Base-by-base conservation (phyloP, 2,329 filamentous ascomycete species). In the Pseudopithomyces chartarum region DNA sequence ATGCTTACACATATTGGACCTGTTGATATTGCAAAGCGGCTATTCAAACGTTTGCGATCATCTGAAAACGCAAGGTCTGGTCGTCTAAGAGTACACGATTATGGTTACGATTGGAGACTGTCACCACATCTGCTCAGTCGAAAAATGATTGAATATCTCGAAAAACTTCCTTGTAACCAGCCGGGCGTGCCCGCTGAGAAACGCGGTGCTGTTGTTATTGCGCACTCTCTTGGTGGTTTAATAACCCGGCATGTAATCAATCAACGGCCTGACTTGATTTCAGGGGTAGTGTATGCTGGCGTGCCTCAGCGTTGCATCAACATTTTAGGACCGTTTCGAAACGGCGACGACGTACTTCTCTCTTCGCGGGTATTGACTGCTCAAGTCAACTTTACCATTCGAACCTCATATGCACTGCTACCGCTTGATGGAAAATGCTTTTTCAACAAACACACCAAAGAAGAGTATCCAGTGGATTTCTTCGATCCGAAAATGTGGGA, bases 1-100 rank as follows among this genome's bases (percentile, higher is more conserved):
- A 96, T 97, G 86, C 82, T 97, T n/a, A 89, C 91, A 43, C 88
- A 96, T 67, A 91, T 97, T 60, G 94, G 94, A 0, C 92, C 92
- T 0, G 90, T 98, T 39, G 94, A 98, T 73, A 93, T 97, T 56
- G 91, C 91, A 4, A 88, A 87, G 56, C 86, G 91, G 38, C 80
- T 98, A 1, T 87, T 97, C 75, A 93, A 91, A 70, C 87, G 89
- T 54, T 76, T 97, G 19, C 84, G 86, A 48, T 87, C 88, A 32
- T 90, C 86, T 62, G 87, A 91, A 12, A 96, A 96, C 67, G 87
- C 85, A 1, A 83, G 85, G 51, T 82, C 80, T 3, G 91, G 91
- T 7, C 88, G 84, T 60, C 79, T 97, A 6, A 84, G 92, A 45
- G 84, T 97, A 0, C 92, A 92, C 81, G 89, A 97, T 66, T 98